phyloP scores from a whole-genome alignment of 1,284 basidiomycete species.

The Sutorius eximius region DNA sequence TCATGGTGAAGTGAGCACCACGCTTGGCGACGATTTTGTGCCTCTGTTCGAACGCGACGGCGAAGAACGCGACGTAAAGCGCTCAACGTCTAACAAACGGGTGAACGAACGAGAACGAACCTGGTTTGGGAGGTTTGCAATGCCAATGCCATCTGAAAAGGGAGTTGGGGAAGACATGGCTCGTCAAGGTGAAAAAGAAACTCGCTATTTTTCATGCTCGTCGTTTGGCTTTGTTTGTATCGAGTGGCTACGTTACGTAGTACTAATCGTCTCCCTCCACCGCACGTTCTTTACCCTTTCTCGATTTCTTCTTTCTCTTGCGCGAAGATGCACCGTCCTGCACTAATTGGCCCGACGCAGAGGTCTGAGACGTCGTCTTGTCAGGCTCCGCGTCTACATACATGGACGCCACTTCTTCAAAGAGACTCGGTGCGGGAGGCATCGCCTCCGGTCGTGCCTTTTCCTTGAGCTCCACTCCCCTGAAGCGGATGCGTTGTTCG shows the following conservation, averaged over 20 bases:
- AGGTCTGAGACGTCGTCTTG: background rate
- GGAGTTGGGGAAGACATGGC: slow-evolving; percentile 30
- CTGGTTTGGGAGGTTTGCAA: slow-evolving; percentile 97
- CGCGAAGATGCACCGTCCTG: slow-evolving; percentile 9
- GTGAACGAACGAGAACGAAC: slow-evolving; percentile 45
- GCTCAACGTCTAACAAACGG: background rate
- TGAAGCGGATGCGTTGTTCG: slow-evolving; percentile 62
- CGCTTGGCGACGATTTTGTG: slow-evolving; percentile 97
- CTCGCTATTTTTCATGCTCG: slow-evolving; percentile 19
- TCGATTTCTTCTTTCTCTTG: slow-evolving; percentile 19
- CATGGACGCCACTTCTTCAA: slow-evolving; percentile 22
- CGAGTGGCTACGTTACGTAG: slow-evolving; percentile 17
- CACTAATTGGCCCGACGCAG: background rate
- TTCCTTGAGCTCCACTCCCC: slow-evolving; percentile 31
- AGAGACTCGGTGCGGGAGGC: slow-evolving; percentile 11
- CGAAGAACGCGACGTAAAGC: slow-evolving; percentile 4
- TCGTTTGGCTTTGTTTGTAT: slow-evolving; percentile 29
- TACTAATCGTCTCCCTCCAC: slow-evolving; percentile 19
- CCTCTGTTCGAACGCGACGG: slow-evolving; percentile 50
- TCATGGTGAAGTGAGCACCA: slow-evolving; percentile 97
- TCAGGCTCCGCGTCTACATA: slow-evolving; percentile 20
- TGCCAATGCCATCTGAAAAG: slow-evolving; percentile 73
- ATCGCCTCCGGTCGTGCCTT: slow-evolving; percentile 17
- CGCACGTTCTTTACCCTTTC: slow-evolving; percentile 31
- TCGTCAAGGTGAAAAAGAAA: slow-evolving; percentile 22